Base-by-base conservation (phyloP, 2,329 filamentous ascomycete genomes). In the Cephalotrichum gorgonifer region DNA sequence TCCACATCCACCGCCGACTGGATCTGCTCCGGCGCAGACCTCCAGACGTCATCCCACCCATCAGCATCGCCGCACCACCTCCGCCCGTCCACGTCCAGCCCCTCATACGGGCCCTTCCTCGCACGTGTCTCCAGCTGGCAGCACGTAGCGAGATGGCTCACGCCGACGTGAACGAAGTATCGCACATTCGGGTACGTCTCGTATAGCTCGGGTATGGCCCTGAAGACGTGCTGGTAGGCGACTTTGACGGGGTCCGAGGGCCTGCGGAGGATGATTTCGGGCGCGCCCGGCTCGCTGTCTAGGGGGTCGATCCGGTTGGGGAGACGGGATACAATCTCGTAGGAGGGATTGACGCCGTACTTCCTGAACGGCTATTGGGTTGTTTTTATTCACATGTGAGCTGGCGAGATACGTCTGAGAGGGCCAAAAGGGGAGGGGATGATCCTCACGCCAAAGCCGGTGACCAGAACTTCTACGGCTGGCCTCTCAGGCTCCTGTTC, bases 371-470 rank as follows among this genome's bases (percentile, higher is more conserved):
- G n/a, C 45, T 47, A 11, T 35, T n/a, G 15, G 17, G 12, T n/a
- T n/a, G n/a, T n/a, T n/a, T n/a, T n/a, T n/a, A n/a, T n/a, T n/a
- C n/a, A 23, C 25, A 3, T 23, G n/a, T 27, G 5, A 46, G 41
- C 26, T n/a, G 41, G 4, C 4, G 22, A 15, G 15, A 27, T 15
- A 38, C n/a, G 22, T 25, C 8, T 22, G 9, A 6, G 17, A 11
- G 11, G 3, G 17, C 3, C 15, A 35, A 14, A 15, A 33, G 25
- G 20, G 8, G 6, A 8, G 3, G 7, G n/a, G 23, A 17, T 27
- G 28, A 45, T n/a, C n/a, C 43, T 20, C 25, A 45, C 43, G 3
- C 43, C 43, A 23, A 45, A 45, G n/a, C 43, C 43, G 11, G 43
- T 45, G 7, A 31, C 43, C 6, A 45, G 28, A 7, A 45, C 43